phyloP scores from a whole-genome alignment of 1,284 basidiomycete genomes.

The Heterobasidion annosum region DNA sequence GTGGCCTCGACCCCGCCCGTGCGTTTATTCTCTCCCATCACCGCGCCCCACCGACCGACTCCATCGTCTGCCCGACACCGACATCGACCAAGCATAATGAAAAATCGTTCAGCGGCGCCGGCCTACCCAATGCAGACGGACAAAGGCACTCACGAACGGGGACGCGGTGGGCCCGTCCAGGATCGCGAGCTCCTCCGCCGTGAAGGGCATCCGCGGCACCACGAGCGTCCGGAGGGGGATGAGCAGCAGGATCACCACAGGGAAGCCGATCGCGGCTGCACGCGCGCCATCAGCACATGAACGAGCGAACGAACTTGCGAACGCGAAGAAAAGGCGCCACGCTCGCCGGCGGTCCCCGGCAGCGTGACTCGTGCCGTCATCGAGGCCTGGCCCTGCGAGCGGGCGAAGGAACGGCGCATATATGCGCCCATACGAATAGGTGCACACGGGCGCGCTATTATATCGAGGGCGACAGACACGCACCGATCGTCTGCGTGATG shows the following conservation, averaged over 20 bases:
- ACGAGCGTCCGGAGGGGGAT: slow-evolving; percentile 75
- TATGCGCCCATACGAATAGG: too few relatives aligned
- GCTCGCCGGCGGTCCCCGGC: not conserved
- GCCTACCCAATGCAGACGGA: not conserved
- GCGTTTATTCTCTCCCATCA: not conserved
- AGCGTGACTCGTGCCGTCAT: too few relatives aligned
- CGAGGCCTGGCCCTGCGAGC: too few relatives aligned
- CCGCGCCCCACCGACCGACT: slow-evolving; percentile 30
- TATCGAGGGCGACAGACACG: slow-evolving; percentile 11
- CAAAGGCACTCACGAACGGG: slow-evolving; percentile 53
- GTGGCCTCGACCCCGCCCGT: too few relatives aligned
- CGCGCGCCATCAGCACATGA: not conserved
- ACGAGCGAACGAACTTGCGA: not conserved
- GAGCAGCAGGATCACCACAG: slow-evolving; percentile 81
- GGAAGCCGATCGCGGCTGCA: slow-evolving; percentile 86
- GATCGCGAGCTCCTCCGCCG: slow-evolving; percentile 70
- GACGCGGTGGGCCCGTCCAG: slow-evolving; percentile 87
- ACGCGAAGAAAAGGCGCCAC: not conserved
- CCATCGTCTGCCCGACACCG: slow-evolving; percentile 28
- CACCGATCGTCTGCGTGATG: slow-evolving; percentile 87
- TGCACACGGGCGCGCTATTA: too few relatives aligned
- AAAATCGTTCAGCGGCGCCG: not conserved
- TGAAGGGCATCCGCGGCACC: slow-evolving; percentile 76
- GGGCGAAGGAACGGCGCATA: too few relatives aligned
- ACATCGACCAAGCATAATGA: not conserved